Evolutionary conservation across 179 eudicot species (phyloP).

Genomic region (Corrigiola litoralis): DNA sequence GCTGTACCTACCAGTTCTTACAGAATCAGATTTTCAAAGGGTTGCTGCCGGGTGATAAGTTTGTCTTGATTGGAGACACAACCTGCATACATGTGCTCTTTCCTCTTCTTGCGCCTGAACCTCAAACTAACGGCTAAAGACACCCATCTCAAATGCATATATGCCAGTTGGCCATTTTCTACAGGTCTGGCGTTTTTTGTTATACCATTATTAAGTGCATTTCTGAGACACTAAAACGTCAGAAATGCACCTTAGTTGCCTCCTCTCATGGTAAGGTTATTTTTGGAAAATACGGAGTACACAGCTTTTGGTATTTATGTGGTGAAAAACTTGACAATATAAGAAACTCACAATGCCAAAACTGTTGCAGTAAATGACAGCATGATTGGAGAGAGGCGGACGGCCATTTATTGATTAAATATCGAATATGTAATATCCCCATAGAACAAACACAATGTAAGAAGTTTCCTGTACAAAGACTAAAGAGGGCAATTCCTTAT

Average conservation of each 20-base stretch:
- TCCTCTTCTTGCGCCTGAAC: background rate
- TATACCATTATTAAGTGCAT: background rate
- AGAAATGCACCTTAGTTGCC: no score
- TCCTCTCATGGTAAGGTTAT: no score
- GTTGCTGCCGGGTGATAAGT: background rate
- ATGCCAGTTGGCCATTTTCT: background rate
- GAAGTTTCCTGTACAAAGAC: conserved; percentile 46
- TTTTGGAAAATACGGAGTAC: background rate
- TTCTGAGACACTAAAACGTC: no score
- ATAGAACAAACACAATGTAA: conserved; percentile 26
- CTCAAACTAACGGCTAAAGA: background rate
- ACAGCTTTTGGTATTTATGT: background rate
- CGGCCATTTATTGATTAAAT: conserved; percentile 23
- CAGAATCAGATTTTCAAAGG: background rate
- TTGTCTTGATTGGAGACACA: conserved; percentile 15
- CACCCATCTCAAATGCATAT: background rate
- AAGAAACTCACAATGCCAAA: background rate
- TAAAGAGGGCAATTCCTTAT: conserved; percentile 10
- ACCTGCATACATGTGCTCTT: conserved; percentile 5
- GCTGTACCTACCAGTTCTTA: conserved; percentile 16
- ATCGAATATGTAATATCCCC: conserved; percentile 18
- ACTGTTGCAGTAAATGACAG: background rate
- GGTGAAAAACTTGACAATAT: background rate
- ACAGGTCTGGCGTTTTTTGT: background rate
- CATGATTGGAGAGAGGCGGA: conserved; percentile 5